Evolutionary conservation across 164 flowering plant species (phyloP).

Genomic region (Liquidambar formosana): DNA sequence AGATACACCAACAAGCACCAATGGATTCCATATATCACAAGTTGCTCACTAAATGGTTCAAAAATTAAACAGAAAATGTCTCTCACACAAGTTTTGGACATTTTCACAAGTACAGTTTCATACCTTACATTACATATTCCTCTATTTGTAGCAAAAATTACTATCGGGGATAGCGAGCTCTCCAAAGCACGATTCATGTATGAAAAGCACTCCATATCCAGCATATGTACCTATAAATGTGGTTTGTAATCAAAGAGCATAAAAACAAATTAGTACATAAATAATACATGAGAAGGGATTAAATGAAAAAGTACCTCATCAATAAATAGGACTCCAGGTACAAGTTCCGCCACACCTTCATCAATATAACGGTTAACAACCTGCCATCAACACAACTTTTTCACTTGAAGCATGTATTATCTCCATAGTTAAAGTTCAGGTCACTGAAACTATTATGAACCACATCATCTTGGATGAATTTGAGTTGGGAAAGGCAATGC

Average conservation of each 20-base stretch:
- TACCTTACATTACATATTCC: slow-evolving; percentile 93
- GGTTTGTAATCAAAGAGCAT: neutral
- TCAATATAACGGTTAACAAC: slow-evolving; percentile 90
- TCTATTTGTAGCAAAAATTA: slow-evolving; percentile 80
- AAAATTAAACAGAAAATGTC: too few species aligned
- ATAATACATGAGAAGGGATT: neutral
- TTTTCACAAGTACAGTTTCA: neutral
- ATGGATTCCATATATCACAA: too few species aligned
- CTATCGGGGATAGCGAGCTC: slow-evolving; percentile 78
- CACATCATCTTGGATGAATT: neutral
- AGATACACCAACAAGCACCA: too few species aligned
- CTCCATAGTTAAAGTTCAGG: too few species aligned
- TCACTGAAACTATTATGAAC: too few species aligned
- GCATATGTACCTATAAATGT: slow-evolving; percentile 80
- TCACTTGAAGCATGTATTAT: neutral
- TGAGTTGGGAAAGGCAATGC: neutral
- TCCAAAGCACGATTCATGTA: slow-evolving; percentile 93
- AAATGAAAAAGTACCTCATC: slow-evolving; percentile 43
- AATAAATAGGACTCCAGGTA: slow-evolving; percentile 95
- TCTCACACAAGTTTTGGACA: neutral
- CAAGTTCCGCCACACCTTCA: slow-evolving; percentile 96
- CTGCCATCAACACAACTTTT: slow-evolving; percentile 33
- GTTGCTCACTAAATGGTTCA: too few species aligned
- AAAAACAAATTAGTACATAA: neutral
- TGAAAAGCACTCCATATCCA: slow-evolving; percentile 96